These are phyloP conservation scores for Exophiala bonariae DNA, from an alignment of 2,329 filamentous ascomycete genomes.

Conservation along the genomic window DNA sequence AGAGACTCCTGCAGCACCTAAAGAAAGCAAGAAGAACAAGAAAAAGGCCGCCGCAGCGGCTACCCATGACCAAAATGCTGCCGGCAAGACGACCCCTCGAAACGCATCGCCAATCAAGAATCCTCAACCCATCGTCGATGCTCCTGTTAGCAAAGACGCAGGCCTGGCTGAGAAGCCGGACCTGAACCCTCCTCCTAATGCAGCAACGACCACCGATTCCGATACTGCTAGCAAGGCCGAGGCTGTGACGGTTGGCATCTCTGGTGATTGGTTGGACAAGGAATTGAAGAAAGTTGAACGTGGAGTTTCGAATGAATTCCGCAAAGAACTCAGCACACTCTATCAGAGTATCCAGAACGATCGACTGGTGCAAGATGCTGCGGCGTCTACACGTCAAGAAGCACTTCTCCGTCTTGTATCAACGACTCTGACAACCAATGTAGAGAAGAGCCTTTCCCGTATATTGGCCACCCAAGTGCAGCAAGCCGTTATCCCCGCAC, in stretches of 20 bases:
- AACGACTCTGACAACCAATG: slow-evolving; percentile 67
- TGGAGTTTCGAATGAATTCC: slow-evolving; percentile 46
- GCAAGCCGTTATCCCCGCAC: slow-evolving; percentile 70
- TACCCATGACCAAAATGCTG: slow-evolving; percentile 1
- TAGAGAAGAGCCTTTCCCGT: slow-evolving; percentile 72
- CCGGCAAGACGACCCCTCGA: slow-evolving; percentile 10
- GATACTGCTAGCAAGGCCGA: slow-evolving; percentile 23
- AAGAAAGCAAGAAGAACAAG: slow-evolving; percentile 29
- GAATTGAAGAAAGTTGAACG: slow-evolving; percentile 59
- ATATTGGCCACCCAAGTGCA: slow-evolving; percentile 78
- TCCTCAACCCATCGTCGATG: background rate
- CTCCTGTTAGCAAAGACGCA: slow-evolving; percentile 1
- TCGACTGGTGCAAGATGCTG: slow-evolving; percentile 62
- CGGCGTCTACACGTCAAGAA: slow-evolving; percentile 66
- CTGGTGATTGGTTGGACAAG: slow-evolving; percentile 61
- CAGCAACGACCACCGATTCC: slow-evolving; percentile 1
- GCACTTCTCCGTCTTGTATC: slow-evolving; percentile 68
- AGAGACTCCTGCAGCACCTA: slow-evolving; percentile 8
- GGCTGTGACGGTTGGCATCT: slow-evolving; percentile 36
- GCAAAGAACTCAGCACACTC: slow-evolving; percentile 55
- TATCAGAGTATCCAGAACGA: slow-evolving; percentile 69
- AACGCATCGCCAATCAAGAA: slow-evolving; percentile 13
- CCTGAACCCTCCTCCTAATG: background rate
- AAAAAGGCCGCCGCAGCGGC: slow-evolving; percentile 20
- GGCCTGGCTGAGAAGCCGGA: slow-evolving; percentile 2